These are phyloP conservation scores for Exophiala oligosperma DNA, from an alignment of 2,329 filamentous ascomycete species.

Conservation along the genomic window DNA sequence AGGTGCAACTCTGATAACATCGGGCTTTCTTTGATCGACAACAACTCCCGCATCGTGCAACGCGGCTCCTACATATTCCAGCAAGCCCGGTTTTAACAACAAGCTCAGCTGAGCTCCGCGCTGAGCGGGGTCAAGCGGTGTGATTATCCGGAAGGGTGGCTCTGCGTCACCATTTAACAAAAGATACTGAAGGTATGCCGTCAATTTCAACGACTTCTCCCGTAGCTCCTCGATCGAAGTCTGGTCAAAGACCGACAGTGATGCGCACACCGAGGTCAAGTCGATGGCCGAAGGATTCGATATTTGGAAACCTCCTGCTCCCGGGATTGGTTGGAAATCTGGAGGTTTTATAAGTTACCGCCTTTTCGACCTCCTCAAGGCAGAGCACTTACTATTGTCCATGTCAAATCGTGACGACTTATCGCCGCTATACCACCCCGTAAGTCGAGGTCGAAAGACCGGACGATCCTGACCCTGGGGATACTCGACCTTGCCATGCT, in stretches of 20 bases:
- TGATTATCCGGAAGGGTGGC: constrained; percentile 63
- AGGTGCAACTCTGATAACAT: constrained; percentile 80
- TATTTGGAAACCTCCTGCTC: constrained; percentile 77
- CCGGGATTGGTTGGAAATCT: constrained; percentile 71
- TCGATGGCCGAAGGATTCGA: constrained; percentile 81
- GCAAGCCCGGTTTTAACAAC: constrained; percentile 64
- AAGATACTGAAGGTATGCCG: constrained; percentile 73
- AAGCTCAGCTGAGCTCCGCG: constrained; percentile 79
- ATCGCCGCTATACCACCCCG: constrained; percentile 86
- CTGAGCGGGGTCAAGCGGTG: constrained; percentile 65
- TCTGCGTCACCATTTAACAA: constrained; percentile 46
- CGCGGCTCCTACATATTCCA: constrained; percentile 64
- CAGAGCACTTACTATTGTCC: constrained; percentile 59
- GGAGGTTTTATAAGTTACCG: constrained; percentile 30
- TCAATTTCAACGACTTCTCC: constrained; percentile 70
- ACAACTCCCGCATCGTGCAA: constrained; percentile 70
- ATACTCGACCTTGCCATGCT: constrained; percentile 60
- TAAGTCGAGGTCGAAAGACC: constrained; percentile 64
- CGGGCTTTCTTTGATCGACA: constrained; percentile 79
- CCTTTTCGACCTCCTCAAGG: not conserved
- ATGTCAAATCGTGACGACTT: constrained; percentile 77
- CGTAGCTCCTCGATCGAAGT: constrained; percentile 69
- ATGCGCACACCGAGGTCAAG: constrained; percentile 70
- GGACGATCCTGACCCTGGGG: constrained; percentile 26
- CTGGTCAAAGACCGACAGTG: constrained; percentile 70